Evolutionary conservation across 805 yeast genomes (phyloP), one percentile per base, ranked within the genome.

Genomic region (Candida adriatica): DNA sequence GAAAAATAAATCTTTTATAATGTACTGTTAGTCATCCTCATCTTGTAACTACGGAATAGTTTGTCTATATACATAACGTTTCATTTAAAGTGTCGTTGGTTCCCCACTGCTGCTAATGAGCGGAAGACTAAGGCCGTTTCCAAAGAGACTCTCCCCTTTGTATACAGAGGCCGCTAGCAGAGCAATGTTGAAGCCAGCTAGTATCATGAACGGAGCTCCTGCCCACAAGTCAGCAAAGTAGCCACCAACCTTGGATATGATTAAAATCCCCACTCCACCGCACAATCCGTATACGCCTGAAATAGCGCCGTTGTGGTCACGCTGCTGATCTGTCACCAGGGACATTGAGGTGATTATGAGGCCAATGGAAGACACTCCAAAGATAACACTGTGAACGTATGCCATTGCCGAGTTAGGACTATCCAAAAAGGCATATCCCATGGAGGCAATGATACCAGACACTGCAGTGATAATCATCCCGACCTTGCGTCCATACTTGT

Each of bases 251-350:
- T 71, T 73, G 21, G 77, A 68, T 18, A 79, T 56, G 2, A 75
- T 31, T 35, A 80, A 55, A 17, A 79, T 76, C 3, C 90, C 90
- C 6, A 75, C 30, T 1, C 84, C 84, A 13, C 86, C 87, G 41
- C 68, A 60, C 33, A 80, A 66, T n/a, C 79, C 69, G 49, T 75
- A 77, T 9, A 77, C 70, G 6, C 90, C 90, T 30, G 79, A 68
- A 24, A 80, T 66, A 3, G 81, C 64, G n/a, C 87, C 87, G 29
- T 72, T 69, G 35, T 65, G 58, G 15, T 54, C 56, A 20, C 65
- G 55, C 18, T 65, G 61, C 23, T 58, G 55, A 31, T 66, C 70
- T 6, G 71, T 65, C 19, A 72, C 65, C 44, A 79, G 59, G 6
- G 84, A 73, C 75, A 79, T 73, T 19, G 85, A 75, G 15, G 73